These are phyloP conservation scores for Tilletia setariae DNA, from an alignment of 1,284 basidiomycete species.

Conservation along the genomic window DNA sequence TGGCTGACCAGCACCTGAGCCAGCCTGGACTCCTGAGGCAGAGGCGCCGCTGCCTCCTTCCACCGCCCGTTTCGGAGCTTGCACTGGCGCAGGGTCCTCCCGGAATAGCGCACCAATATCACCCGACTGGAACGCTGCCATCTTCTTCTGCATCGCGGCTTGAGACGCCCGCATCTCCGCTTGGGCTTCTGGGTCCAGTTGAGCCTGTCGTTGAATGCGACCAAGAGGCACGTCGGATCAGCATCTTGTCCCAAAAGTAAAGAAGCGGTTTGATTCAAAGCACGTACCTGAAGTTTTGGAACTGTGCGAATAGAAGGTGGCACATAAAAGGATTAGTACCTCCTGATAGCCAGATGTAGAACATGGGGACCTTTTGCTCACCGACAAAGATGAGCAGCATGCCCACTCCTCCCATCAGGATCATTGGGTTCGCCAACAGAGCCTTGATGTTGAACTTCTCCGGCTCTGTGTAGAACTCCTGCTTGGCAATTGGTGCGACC, in stretches of 20 bases:
- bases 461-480: conserved; percentile 19
- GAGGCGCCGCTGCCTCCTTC: not conserved
- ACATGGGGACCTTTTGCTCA: not conserved
- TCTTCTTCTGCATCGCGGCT: conserved; percentile 32
- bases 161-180: conserved; percentile 33
- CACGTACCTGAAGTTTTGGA: not conserved
- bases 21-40: not conserved
- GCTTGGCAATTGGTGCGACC: conserved; percentile 13
- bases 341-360: too few relatives aligned
- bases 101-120: conserved; percentile 32
- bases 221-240: not conserved
- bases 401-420: conserved; percentile 19
- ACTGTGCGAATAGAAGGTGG: not conserved
- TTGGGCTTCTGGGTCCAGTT: conserved; percentile 35
- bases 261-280: too few relatives aligned
- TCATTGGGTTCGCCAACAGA: conserved; percentile 19
- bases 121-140: conserved; percentile 34
- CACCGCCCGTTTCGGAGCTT: not conserved
- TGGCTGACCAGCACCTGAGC: not conserved
- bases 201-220: conserved; percentile 26
- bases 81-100: conserved; percentile 18
- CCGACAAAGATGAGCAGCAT: conserved; percentile 19
- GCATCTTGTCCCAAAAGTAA: too few relatives aligned
- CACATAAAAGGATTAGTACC: too few relatives aligned
- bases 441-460: conserved; percentile 19